Percentiles rank a stretch among this genome's conserved stretches.
Conservation (phyloP, 163 green algal species). For the Volvox carteri region DNA sequence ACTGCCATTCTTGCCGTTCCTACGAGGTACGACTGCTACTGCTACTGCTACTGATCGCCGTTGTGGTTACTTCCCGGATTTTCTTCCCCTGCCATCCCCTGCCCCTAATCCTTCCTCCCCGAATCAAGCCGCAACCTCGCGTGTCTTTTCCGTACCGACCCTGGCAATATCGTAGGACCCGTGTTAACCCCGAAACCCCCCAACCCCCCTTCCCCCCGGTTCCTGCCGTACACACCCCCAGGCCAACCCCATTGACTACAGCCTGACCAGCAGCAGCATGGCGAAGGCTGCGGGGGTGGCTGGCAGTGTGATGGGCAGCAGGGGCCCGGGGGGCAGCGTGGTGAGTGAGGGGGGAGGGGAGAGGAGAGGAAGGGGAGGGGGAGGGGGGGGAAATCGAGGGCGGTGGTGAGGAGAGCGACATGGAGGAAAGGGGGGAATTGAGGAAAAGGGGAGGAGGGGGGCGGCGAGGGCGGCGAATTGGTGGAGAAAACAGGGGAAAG, state of each 20-base stretch:
- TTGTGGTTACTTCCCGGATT: too few species aligned
- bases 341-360: not conserved
- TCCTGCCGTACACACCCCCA: too few species aligned
- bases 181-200: not conserved
- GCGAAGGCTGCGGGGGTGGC: not conserved
- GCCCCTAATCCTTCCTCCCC: not conserved
- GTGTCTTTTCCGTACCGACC: not conserved
- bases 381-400: too few species aligned
- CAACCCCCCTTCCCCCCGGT: not conserved
- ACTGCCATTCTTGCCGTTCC: too few species aligned
- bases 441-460: too few species aligned
- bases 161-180: not conserved
- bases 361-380: not conserved
- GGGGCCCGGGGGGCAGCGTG: constrained; percentile 27
- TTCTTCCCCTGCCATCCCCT: not conserved
- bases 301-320: constrained; percentile 49
- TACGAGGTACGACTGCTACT: too few species aligned
- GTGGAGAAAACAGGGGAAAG: too few species aligned
- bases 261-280: constrained; percentile 41
- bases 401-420: too few species aligned
- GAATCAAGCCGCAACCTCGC: too few species aligned
- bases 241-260: constrained; percentile 64
- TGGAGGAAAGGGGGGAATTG: too few species aligned
- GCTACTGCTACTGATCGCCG: too few species aligned
- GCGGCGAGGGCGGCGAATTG: not conserved